Percentiles rank a stretch among this genome's conserved stretches.
Conservation (phyloP, 2,329 filamentous ascomycete genomes). For the Purpureocillium lavendulum region DNA sequence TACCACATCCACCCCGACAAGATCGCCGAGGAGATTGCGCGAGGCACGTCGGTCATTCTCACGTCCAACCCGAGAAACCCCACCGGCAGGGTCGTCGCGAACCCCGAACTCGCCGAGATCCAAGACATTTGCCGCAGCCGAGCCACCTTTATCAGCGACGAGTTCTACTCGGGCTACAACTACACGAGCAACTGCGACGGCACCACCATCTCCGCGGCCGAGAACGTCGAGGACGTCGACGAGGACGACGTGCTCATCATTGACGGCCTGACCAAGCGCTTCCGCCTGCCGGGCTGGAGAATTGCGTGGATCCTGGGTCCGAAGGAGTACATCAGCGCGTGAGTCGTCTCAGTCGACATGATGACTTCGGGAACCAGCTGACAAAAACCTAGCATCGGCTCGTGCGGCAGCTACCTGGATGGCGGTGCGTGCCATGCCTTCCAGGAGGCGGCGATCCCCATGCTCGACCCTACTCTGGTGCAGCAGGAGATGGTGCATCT, state of each 20-base stretch:
- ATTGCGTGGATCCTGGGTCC: conserved; percentile 94
- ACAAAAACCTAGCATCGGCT: conserved; percentile 53
- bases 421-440: conserved; percentile 92
- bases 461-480: conserved; percentile 83
- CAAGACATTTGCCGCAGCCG: conserved; percentile 88
- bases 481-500: conserved; percentile 80
- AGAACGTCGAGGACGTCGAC: conserved; percentile 84
- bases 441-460: conserved; percentile 84
- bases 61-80: conserved; percentile 96
- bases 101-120: conserved; percentile 79
- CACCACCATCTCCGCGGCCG: conserved; percentile 77
- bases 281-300: conserved; percentile 91
- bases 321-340: conserved; percentile 91
- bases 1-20: conserved; percentile 93
- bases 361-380: neutral
- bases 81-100: conserved; percentile 78
- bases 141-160: conserved; percentile 88
- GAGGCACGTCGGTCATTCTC: conserved; percentile 79
- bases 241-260: conserved; percentile 89
- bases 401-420: conserved; percentile 88
- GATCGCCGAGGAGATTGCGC: conserved; percentile 83
- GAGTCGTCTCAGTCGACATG: conserved; percentile 16
- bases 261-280: conserved; percentile 92
- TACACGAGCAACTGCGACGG: conserved; percentile 91
- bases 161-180: conserved; percentile 96